Base-by-base conservation (phyloP, 2,329 filamentous ascomycete genomes). In the Capronia epimyces region DNA sequence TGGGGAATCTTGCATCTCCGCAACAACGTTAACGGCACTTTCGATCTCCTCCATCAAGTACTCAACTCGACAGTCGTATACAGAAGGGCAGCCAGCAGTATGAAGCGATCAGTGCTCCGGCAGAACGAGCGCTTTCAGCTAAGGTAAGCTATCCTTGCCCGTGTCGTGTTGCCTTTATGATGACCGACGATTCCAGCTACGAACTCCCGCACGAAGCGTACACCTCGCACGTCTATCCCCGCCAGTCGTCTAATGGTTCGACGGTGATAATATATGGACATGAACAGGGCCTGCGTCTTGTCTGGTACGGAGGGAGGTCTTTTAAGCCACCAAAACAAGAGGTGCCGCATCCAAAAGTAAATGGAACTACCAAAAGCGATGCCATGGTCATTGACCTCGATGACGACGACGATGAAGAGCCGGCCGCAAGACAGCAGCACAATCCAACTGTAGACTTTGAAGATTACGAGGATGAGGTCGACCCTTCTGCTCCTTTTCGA, bases 211-310 rank as follows among this genome's bases (percentile, higher is more conserved):
- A 80, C 62, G 77, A 79, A 60, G 71, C 80, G 52, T 74, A 79
- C 66, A 69, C 70, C 49, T 73, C 79, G 10, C 73, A 75, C 63
- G 69, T 77, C 57, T 84, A 84, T 62, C 81, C 81, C 4, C 64
- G 78, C 31, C 71, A 72, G 55, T 71, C 79, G 16, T 75, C 79
- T 18, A 83, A 83, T 65, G 79, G 79, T 63, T 83, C 81, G 2
- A 79, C 76, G 2, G 70, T 84, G 52, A 70, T 83, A 39, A 61
- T 84, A 10, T 82, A 81, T 59, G 81, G 76, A 41, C 76, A 82
- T 57, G 75, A 78, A 36, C 71, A 70, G 36, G 82, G 81, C 3
- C 59, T 85, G 18, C 74, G 75, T 50, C 66, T 84, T 43, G 59
- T 81, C 24, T 84, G 81, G 81, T 72, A 78, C 65, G 80, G 80